Evolutionary conservation across 23 red algal genomes (phyloP).

Genomic region (Chondrus crispus): DNA sequence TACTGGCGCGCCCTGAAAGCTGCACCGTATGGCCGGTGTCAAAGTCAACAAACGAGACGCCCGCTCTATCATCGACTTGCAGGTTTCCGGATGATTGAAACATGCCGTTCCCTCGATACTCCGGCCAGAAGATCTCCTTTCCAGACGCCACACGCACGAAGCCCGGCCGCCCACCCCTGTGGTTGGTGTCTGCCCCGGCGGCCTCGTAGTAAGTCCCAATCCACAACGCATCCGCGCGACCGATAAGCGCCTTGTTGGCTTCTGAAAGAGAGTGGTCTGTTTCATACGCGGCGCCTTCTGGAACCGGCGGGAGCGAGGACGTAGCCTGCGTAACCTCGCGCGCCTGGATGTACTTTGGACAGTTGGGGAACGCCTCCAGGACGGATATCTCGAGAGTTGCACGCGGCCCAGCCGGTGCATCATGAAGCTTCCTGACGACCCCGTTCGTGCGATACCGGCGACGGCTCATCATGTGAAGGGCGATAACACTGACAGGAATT

Average conservation of each 20-base stretch:
- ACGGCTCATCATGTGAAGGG: constrained; percentile 47
- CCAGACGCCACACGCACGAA: constrained; percentile 21
- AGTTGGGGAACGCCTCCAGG: constrained; percentile 69
- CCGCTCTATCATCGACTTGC: constrained; percentile 32
- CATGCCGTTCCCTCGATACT: constrained; percentile 80
- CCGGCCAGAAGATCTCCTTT: constrained; percentile 36
- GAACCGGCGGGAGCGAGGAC: neutral
- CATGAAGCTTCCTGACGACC: neutral
- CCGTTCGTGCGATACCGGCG: constrained; percentile 70
- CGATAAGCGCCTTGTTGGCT: constrained; percentile 3
- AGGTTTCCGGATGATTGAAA: constrained; percentile 71
- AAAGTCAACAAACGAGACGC: constrained; percentile 55
- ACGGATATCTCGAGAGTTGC: constrained; percentile 26
- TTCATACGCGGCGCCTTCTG: neutral
- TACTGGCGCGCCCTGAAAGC: constrained; percentile 39
- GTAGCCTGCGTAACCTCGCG: constrained; percentile 1
- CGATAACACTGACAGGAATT: constrained; percentile 41
- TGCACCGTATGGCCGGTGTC: constrained; percentile 42
- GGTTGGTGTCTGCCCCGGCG: constrained; percentile 44
- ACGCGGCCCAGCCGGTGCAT: too few relatives aligned
- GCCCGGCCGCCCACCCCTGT: constrained; percentile 63
- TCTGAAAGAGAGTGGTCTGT: constrained; percentile 2
- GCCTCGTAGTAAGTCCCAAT: constrained; percentile 48
- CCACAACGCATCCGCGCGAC: constrained; percentile 50
- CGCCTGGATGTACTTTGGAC: constrained; percentile 76